Base-by-base conservation (phyloP, 2,329 filamentous ascomycete species). In the Trichophyton mentagrophytes region DNA sequence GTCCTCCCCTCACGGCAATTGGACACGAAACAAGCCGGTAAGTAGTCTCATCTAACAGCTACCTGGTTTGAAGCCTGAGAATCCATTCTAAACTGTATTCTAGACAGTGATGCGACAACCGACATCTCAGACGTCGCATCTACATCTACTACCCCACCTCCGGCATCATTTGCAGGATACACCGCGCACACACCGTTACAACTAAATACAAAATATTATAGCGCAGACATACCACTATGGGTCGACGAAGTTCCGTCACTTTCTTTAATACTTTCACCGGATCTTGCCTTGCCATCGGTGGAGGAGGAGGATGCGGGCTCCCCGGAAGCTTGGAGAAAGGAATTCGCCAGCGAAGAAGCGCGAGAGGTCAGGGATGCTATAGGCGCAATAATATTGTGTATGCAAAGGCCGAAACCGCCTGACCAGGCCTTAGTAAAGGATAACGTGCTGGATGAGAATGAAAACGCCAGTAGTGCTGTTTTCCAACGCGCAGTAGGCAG, bases 301-400 rank as follows among this genome's bases (percentile, higher is more conserved):
- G 59, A 58, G 27, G 22, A 57, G 9, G 38, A 60, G 6, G 30
- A 57, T 20, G 66, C 60, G 55, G 63, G 46, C 42, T 57, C 59
- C 20, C 62, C 64, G 20, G 60, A 65, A 5, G 59, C 66, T 55
- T 78, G 76, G 76, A 71, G 69, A 55, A 65, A 65, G 0, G 72
- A 74, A 30, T 78, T 78, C 66, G 70, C 75, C 1, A 70, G 71
- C 44, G 57, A 68, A 0, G 74, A 75, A 58, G 76, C 76, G 0
- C 68, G 67, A 5, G 73, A 77, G 63, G 76, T 78, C 3, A 71
- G 76, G 40, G 72, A 76, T 36, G 76, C 74, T 0, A 72, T 78
- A 25, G 76, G 76, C 1, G 76, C 74, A 0, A 64, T 78, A 8
- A 62, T 77, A 2, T 65, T 78, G 0, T 70, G 72, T 36, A 64